A percentile compares a stretch with the other conserved stretches of the same genome.
These are phyloP conservation scores for Rhizodiscina lignyota DNA, from an alignment of 495 filamentous ascomycete species.

Conservation along the genomic window DNA sequence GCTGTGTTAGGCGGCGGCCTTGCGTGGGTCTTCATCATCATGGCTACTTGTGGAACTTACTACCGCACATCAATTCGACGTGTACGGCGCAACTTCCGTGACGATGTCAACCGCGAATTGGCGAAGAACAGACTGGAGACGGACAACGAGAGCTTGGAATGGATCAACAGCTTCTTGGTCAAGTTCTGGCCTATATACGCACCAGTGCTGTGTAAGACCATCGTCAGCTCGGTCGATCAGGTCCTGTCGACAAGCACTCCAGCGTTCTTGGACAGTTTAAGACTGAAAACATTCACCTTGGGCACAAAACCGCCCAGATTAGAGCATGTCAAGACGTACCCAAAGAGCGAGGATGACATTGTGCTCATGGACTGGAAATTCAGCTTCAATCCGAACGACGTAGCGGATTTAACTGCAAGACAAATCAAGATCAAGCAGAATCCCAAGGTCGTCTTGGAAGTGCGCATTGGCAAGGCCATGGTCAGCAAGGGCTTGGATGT, in stretches of 20 bases:
- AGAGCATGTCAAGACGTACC: slow-evolving; percentile 96
- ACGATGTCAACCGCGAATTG: slow-evolving; percentile 89
- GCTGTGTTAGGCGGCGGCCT: slow-evolving; percentile 81
- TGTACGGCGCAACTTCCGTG: slow-evolving; percentile 87
- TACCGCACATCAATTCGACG: slow-evolving; percentile 91
- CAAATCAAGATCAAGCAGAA: slow-evolving; percentile 93
- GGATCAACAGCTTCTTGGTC: slow-evolving; percentile 96
- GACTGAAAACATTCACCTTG: slow-evolving; percentile 77
- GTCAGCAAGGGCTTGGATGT: slow-evolving; percentile 93
- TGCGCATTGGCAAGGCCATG: slow-evolving; percentile 83
- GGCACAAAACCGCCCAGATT: slow-evolving; percentile 89
- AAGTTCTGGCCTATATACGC: slow-evolving; percentile 99
- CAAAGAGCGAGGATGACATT: slow-evolving; percentile 84
- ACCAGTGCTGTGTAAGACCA: slow-evolving; percentile 76
- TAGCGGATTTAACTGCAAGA: slow-evolving; percentile 70
- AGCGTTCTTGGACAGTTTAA: slow-evolving; percentile 81
- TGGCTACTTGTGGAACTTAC: slow-evolving; percentile 85
- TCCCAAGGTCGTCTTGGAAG: slow-evolving; percentile 87
- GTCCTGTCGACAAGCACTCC: slow-evolving; percentile 84
- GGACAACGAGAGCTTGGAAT: slow-evolving; percentile 86
- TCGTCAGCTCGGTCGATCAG: slow-evolving; percentile 88
- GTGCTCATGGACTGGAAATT: slow-evolving; percentile 99
- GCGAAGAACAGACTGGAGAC: slow-evolving; percentile 76
- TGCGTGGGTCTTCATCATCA: slow-evolving; percentile 81
- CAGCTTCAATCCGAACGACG: slow-evolving; percentile 94